phyloP scores from a whole-genome alignment of 1,284 basidiomycete genomes.

The Xanthoconium separans region DNA sequence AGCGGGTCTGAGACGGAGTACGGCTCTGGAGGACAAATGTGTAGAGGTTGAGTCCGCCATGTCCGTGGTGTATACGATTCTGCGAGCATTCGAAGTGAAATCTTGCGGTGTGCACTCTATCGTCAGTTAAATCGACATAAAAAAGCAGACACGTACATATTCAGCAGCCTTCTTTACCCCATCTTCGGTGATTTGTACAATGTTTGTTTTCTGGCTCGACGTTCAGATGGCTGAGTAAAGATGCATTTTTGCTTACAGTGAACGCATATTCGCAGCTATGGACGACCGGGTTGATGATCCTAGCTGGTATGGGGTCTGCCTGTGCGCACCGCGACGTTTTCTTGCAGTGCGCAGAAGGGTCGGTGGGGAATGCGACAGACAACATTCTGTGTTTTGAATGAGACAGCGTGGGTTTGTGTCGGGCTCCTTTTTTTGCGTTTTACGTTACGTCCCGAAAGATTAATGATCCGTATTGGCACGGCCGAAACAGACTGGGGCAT shows the following conservation, averaged over 20 bases:
- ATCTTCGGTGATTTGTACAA: constrained; percentile 56
- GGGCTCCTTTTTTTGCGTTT: background rate
- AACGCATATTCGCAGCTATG: constrained; percentile 50
- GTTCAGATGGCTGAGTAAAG: background rate
- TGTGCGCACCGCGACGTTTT: constrained; percentile 1
- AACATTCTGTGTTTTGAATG: constrained; percentile 15
- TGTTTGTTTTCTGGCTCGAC: constrained; percentile 45
- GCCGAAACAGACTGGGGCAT: background rate
- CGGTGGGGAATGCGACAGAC: constrained; percentile 12
- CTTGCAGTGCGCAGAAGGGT: background rate
- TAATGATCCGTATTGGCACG: constrained; percentile 1
- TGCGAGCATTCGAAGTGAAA: constrained; percentile 51
- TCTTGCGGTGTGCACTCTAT: constrained; percentile 39
- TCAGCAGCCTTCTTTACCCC: constrained; percentile 60
- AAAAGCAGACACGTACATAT: constrained; percentile 45
- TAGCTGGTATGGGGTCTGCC: background rate
- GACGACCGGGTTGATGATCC: constrained; percentile 48
- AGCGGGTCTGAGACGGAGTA: constrained; percentile 51
- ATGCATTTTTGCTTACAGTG: constrained; percentile 35
- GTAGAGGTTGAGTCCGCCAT: constrained; percentile 76
- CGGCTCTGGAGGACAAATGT: constrained; percentile 65
- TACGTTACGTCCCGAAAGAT: constrained; percentile 13
- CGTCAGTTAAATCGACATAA: constrained; percentile 1
- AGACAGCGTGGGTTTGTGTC: background rate
- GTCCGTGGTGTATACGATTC: constrained; percentile 73